Percentiles rank a stretch among this genome's conserved stretches.
Evolutionary conservation across 805 yeast species (phyloP).

Genomic region (Lachancea dasiensis): DNA sequence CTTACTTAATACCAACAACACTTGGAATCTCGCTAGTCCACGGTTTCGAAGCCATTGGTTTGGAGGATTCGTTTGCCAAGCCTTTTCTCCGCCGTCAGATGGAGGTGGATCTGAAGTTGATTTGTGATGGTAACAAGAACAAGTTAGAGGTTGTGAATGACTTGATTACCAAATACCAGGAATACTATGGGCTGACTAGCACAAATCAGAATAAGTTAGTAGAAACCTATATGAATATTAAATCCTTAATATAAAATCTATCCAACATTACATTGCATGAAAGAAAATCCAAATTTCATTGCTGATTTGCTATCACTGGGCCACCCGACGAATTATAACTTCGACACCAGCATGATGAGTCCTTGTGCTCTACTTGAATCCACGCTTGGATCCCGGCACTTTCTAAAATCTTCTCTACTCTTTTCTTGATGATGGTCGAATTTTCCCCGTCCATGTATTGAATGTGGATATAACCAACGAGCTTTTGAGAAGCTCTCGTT

Average conservation of each 20-base stretch:
- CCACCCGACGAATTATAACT: not conserved
- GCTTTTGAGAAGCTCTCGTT: constrained; percentile 29
- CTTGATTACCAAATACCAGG: constrained; percentile 51
- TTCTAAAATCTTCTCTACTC: constrained; percentile 51
- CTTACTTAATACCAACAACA: constrained; percentile 63
- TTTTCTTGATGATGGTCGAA: constrained; percentile 50
- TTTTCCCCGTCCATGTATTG: constrained; percentile 65
- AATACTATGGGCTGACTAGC: constrained; percentile 35
- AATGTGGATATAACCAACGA: constrained; percentile 78
- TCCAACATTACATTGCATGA: too few relatives aligned
- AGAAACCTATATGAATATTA: constrained; percentile 27
- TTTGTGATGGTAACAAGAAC: constrained; percentile 57
- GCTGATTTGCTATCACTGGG: too few relatives aligned
- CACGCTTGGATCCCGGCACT: constrained; percentile 45
- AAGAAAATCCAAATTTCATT: too few relatives aligned
- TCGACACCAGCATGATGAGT: constrained; percentile 66
- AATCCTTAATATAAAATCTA: constrained; percentile 14
- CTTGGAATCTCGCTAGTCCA: constrained; percentile 83
- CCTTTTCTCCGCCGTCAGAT: constrained; percentile 78
- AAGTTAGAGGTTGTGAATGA: constrained; percentile 50
- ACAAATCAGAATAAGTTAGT: constrained; percentile 24
- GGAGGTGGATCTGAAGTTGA: constrained; percentile 59
- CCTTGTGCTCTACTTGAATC: constrained; percentile 64
- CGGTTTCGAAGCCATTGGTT: constrained; percentile 76
- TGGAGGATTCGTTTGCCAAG: constrained; percentile 73